Base-by-base conservation (phyloP, 371 early-diverging fungal species). In the Mortierella sp. region DNA sequence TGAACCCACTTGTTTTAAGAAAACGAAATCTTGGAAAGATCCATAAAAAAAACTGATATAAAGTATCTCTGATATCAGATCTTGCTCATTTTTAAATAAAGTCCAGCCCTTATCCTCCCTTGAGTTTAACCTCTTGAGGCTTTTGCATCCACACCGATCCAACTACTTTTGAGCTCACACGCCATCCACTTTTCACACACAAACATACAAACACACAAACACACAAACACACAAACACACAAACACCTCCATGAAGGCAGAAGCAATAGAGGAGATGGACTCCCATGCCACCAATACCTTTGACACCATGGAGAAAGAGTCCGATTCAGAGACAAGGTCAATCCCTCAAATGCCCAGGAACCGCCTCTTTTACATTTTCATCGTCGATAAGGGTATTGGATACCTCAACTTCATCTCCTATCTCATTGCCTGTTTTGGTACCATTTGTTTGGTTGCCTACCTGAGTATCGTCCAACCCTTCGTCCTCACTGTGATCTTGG, bases 361-460 rank as follows among this genome's bases (percentile, higher is more conserved):
- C 49, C 67, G 47, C 18, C 83, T 81, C 67, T 79, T 85, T 22
- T 58, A 63, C 32, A 70, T 84, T 57, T 66, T 85, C 28, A 63
- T 83, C 55, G 78, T 86, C 75, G 73, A 88, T 62, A 86, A 88
- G 8, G 84, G 86, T 52, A 86, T 88, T 26, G 72, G 83, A 35
- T 86, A 89, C 65, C 45, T 88, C 30, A 84, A 89, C 45, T 86
- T 92, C 0, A 55, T 89, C 18, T 86, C 88, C 52, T 88, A 85
- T 55, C 84, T 93, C 18, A 69, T 89, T 45, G 87, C 85, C 47
- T 87, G 87, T 43, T 87, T 90, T 12, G 85, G 86, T 76, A 64
- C 92, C 86, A 75, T 92, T 85, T 86, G 61, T 83, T 83, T 84
- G 63, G 89, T 84, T 77, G 93, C 71, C 72, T 91, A 72, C 78